A percentile compares a stretch with the other conserved stretches of the same genome.
Conservation (phyloP, 148 eudicot genomes). For the Linanthus parryae region DNA sequence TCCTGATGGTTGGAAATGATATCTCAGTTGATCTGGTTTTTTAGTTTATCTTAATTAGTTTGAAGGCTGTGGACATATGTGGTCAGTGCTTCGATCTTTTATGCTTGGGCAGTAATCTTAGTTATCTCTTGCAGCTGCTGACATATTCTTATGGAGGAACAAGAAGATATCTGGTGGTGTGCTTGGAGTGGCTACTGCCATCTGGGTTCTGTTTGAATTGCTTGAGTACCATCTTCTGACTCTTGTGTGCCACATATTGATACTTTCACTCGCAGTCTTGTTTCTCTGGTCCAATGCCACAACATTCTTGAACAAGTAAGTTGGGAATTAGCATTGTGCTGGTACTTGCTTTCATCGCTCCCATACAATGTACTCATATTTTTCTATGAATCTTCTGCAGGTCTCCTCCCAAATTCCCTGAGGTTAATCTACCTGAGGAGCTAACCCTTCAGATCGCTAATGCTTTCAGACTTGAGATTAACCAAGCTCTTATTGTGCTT, state of each 20-base stretch:
- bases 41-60: not conserved
- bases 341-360: too few relatives aligned
- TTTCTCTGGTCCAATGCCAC: slow-evolving; percentile 63
- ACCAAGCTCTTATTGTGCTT: slow-evolving; percentile 31
- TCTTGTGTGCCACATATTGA: slow-evolving; percentile 49
- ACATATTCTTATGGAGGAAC: slow-evolving; percentile 65
- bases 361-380: too few relatives aligned
- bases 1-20: not conserved
- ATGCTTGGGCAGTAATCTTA: not conserved
- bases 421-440: slow-evolving; percentile 42
- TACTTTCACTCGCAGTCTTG: slow-evolving; percentile 43
- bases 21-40: not conserved
- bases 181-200: slow-evolving; percentile 43
- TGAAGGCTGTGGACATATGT: not conserved
- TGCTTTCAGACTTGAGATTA: slow-evolving; percentile 38
- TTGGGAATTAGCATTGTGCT: not conserved
- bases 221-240: slow-evolving; percentile 59
- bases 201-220: slow-evolving; percentile 62
- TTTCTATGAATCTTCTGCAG: slow-evolving; percentile 16
- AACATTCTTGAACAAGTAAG: slow-evolving; percentile 31
- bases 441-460: slow-evolving; percentile 34
- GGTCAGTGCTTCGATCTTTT: not conserved
- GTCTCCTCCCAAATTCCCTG: slow-evolving; percentile 49
- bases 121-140: slow-evolving; percentile 45
- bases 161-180: slow-evolving; percentile 54